Base-by-base conservation (phyloP, 257 asterid genomes). In the Ligustrum vulgare region DNA sequence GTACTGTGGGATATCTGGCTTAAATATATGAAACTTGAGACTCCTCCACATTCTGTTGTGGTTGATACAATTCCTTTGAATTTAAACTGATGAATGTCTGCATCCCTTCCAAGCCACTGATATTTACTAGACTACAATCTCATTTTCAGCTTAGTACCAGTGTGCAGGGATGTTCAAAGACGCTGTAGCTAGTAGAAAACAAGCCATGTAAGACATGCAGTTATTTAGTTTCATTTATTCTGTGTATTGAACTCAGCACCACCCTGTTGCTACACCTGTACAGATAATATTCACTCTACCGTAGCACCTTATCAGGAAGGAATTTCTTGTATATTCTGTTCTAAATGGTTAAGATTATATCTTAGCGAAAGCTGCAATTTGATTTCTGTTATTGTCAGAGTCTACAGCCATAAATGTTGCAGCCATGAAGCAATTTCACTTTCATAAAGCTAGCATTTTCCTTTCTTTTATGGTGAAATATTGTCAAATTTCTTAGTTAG, bases 381-480 rank as follows among this genome's bases (percentile, higher is more conserved):
- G 54, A 69, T 69, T 41, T 79, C 47, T 18, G 47, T 33, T 23
- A 41, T 31, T 33, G 37, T 25, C 8, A 12, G 67, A 68, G 67
- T 67, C 25, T 70, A 37, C 16, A 41, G 54, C 58, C 32, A 71
- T 5, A n/a, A 35, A 47, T 22, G 70, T 39, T 20, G 79, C 71
- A 49, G 79, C 31, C 66, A 41, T 6, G 58, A n/a, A 8, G 62
- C 36, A 22, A 34, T n/a, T 67, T 64, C 83, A 35, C 41, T 70
- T 16, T 36, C 71, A 18, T 34, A 32, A 51, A 65, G 75, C 74
- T 65, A 69, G 15, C 62, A 22, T 41, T 41, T 62, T 69, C 64
- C 31, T 56, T 34, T 18, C 43, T 66, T 69, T 35, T 37, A 72
- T 25, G 75, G 65, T 65, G 60, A 6, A 2, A 32, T 16, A 45